These are phyloP conservation scores for Orbilia brochopaga DNA, from an alignment of 2,329 filamentous ascomycete species.

Conservation along the genomic window DNA sequence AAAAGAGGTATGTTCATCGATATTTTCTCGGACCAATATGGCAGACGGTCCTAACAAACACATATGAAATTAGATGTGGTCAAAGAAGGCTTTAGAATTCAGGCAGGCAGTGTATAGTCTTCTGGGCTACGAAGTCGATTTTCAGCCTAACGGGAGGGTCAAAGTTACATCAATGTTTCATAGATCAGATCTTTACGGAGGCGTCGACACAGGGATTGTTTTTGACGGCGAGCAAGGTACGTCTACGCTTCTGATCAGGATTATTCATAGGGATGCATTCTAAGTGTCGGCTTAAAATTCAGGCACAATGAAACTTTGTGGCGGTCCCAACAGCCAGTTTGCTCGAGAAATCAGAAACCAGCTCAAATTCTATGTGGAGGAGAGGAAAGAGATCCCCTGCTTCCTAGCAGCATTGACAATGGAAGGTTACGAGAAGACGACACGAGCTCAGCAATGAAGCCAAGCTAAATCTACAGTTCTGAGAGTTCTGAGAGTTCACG, in stretches of 20 bases:
- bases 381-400: conserved; percentile 63
- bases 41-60: background rate
- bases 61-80: conserved; percentile 68
- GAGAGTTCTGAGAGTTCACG: background rate
- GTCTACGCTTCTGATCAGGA: conserved; percentile 55
- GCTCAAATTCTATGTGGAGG: conserved; percentile 95
- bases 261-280: conserved; percentile 65
- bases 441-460: conserved; percentile 52
- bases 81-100: conserved; percentile 88
- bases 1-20: conserved; percentile 65
- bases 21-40: background rate
- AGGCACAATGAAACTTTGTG: conserved; percentile 97
- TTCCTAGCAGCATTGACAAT: conserved; percentile 55
- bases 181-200: conserved; percentile 63
- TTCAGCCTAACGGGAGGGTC: conserved; percentile 96
- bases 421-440: conserved; percentile 55
- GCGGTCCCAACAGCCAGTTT: conserved; percentile 84
- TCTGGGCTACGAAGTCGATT: conserved; percentile 91
- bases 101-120: conserved; percentile 91
- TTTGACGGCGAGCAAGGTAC: conserved; percentile 56
- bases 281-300: conserved; percentile 90
- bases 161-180: conserved; percentile 86
- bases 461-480: background rate
- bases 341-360: conserved; percentile 81
- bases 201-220: conserved; percentile 74